phyloP scores from a whole-genome alignment of 2,329 filamentous ascomycete genomes.

The Xylariaceae sp. region DNA sequence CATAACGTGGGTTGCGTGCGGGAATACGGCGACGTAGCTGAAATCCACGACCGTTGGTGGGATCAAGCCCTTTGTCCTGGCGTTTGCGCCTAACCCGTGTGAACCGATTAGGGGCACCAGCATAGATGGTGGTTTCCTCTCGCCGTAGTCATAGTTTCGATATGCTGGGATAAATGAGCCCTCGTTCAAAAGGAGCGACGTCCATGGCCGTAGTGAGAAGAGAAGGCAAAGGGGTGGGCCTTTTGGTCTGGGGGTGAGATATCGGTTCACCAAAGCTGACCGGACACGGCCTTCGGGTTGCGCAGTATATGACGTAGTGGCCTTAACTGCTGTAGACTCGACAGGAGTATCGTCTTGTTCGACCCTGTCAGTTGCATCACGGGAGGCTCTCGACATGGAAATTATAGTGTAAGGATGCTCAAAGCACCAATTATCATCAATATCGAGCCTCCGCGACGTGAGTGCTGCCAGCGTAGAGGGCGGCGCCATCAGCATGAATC shows the following conservation, averaged over 20 bases:
- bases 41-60: constrained; percentile 44
- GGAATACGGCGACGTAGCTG: constrained; percentile 64
- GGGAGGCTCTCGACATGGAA: constrained; percentile 36
- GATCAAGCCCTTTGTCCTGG: constrained; percentile 35
- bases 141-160: constrained; percentile 60
- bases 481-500: constrained; percentile 56
- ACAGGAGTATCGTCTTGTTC: background rate
- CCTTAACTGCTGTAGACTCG: constrained; percentile 3
- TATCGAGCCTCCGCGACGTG: constrained; percentile 52
- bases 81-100: constrained; percentile 36
- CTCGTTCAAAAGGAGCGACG: constrained; percentile 65
- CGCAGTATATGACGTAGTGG: constrained; percentile 5
- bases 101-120: constrained; percentile 48
- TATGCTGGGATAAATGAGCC: constrained; percentile 70
- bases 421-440: constrained; percentile 60
- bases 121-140: constrained; percentile 51
- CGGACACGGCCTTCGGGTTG: constrained; percentile 1
- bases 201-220: constrained; percentile 61
- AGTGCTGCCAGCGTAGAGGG: constrained; percentile 60
- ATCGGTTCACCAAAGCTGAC: constrained; percentile 2
- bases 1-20: constrained; percentile 58
- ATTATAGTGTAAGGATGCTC: constrained; percentile 60
- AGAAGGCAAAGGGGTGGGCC: constrained; percentile 36
- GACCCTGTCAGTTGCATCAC: constrained; percentile 4
- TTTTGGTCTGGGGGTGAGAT: no score